phyloP scores from a whole-genome alignment of 2,329 filamentous ascomycete genomes.

The Rhytidhysteron rufulum region DNA sequence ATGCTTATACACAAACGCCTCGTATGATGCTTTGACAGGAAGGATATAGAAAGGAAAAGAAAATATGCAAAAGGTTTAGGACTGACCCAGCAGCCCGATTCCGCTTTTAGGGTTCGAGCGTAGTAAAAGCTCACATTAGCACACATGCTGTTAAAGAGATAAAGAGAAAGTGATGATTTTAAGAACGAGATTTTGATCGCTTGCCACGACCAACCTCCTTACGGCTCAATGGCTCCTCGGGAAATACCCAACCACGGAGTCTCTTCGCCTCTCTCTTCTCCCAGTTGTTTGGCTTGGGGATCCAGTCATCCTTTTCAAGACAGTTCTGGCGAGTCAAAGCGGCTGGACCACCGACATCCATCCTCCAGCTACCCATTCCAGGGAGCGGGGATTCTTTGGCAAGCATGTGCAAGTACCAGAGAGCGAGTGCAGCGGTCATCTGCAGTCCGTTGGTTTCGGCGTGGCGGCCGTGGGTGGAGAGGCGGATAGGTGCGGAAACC shows the following conservation, averaged over 20 bases:
- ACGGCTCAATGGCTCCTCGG: slow-evolving; percentile 67
- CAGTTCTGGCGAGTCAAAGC: slow-evolving; percentile 69
- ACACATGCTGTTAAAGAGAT: too few species aligned
- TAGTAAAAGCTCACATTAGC: too few species aligned
- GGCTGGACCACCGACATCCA: slow-evolving; percentile 71
- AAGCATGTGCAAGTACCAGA: slow-evolving; percentile 75
- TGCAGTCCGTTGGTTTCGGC: slow-evolving; percentile 41
- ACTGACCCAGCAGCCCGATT: too few species aligned
- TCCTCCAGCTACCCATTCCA: slow-evolving; percentile 61
- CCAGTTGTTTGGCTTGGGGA: slow-evolving; percentile 65
- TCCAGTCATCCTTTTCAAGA: slow-evolving; percentile 68
- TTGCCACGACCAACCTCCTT: slow-evolving; percentile 54
- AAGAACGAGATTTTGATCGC: slow-evolving; percentile 9
- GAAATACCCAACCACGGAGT: slow-evolving; percentile 69
- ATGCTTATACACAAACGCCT: too few species aligned
- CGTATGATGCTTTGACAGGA: too few species aligned
- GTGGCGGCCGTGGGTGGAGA: slow-evolving; percentile 40
- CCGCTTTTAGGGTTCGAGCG: too few species aligned
- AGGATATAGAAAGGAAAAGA: too few species aligned
- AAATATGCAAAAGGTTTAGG: too few species aligned
- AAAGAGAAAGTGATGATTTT: not conserved
- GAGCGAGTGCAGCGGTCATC: slow-evolving; percentile 68
- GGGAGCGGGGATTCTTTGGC: slow-evolving; percentile 58
- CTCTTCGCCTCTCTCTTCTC: slow-evolving; percentile 77
- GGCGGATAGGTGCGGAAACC: slow-evolving; percentile 56